phyloP scores from a whole-genome alignment of 306 rosid species.

The Argentina anserina region DNA sequence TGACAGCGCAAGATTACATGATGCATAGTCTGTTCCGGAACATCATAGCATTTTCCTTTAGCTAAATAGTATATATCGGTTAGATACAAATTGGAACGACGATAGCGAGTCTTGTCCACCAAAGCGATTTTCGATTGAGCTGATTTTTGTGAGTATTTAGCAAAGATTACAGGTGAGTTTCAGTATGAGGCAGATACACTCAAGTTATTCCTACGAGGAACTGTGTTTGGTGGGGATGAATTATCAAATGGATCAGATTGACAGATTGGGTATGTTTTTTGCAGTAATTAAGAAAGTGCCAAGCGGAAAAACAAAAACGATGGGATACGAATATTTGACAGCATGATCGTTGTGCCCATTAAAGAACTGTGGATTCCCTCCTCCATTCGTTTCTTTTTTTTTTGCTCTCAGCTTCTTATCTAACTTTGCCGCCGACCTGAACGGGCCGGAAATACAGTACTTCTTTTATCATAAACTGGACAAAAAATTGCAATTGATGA shows the following conservation, averaged over 20 bases:
- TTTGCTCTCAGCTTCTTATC: not conserved
- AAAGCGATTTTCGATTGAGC: not conserved
- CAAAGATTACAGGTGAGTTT: not conserved
- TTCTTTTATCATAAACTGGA: not conserved
- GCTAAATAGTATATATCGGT: not conserved
- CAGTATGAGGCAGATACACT: not conserved
- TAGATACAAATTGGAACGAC: not conserved
- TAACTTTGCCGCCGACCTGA: not conserved
- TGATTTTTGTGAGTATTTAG: not conserved
- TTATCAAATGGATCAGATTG: conserved; percentile 16
- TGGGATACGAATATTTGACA: not conserved
- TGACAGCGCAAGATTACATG: too few species aligned
- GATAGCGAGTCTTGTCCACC: too few species aligned
- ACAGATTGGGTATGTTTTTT: not conserved
- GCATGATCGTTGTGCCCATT: not conserved
- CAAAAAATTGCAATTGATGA: not conserved
- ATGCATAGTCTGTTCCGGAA: too few species aligned
- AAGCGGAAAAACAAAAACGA: conserved; percentile 10
- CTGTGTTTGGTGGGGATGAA: conserved; percentile 21
- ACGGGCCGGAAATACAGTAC: too few species aligned
- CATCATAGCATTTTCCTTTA: too few species aligned
- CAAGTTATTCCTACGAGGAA: not conserved
- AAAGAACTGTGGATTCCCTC: not conserved
- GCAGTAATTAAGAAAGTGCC: conserved; percentile 33
- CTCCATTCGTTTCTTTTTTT: not conserved